Base-by-base conservation (phyloP, 1,284 basidiomycete genomes). In the Ustilago vetiveriae region DNA sequence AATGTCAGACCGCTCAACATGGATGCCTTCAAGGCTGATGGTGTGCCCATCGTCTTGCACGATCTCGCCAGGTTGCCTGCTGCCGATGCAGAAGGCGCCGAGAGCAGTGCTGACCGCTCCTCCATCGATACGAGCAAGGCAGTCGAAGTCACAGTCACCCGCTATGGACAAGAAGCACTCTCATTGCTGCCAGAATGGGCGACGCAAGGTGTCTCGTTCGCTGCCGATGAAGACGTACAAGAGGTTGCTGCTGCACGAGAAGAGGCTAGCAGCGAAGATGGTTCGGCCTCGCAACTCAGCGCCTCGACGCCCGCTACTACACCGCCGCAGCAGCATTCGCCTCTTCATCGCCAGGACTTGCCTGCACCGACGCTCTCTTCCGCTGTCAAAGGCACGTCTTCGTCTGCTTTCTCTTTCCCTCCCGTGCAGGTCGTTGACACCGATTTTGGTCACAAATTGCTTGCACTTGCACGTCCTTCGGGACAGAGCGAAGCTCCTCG, bases 391-490 rank as follows among this genome's bases (percentile, higher is more conserved):
- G 51, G 49, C 43, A 26, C 48, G 22, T 14, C 43, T 17, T 26
- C 17, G 33, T 35, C 45, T 27, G 46, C 53, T 10, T 53, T 32
- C 41, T 43, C 35, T 13, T 67, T 70, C 45, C 68, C 74, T 13
- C 51, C 57, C 11, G 71, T 76, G n/a, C 62, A 75, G 37, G 63
- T 72, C 6, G 56, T 78, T 41, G 74, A 78, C 51, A 64, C 65
- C 42, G 76, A 76, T 32, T 62, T 76, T 23, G 74, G 74, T 21
- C 41, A 57, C 6, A 27, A 21, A 9, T 23, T 78, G 14, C 22
- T 39, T 13, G 14, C 46, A 7, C 22, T 58, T 24, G 51, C 52
- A 11, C 51, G 53, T 37, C 55, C 50, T 3, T 46, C 47, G 1
- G 50, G 59, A 4, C 53, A 52, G 44, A 17, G 50, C 10, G 52